Base-by-base conservation (phyloP, 257 asterid genomes). In the Paraleonurus japonicus region DNA sequence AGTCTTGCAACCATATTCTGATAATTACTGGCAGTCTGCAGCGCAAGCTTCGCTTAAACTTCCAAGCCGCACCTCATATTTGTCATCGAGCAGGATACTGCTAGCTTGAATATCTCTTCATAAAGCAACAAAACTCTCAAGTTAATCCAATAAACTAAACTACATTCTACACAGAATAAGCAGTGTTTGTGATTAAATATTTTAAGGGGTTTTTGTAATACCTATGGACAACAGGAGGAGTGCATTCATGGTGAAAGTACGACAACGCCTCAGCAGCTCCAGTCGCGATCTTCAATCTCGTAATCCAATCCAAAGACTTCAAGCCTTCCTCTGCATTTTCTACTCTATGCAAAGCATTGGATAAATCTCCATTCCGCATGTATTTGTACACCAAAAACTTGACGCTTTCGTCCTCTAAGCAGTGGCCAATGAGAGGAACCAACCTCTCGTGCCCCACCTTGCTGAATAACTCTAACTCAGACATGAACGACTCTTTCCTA, bases 281-380 rank as follows among this genome's bases (percentile, higher is more conserved):
- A 1, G 78, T 86, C 0, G 96, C 95, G 24, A 90, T 86, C 73
- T 90, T 90, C 74, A 88, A 76, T 75, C 96, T 75, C 20, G 95
- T 90, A 45, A 90, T 90, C 96, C 96, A 90, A 79, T 90, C 96
- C 82, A 88, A 64, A 12, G 95, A 90, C 83, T 78, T 85, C 63
- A 81, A 32, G 69, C 78, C 85, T 15, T 82, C 83, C 41, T 75
- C 88, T 1, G 63, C 62, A 64, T 64, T 73, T 16, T 67, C 69
- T 53, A 43, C 59, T 43, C 79, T 77, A 65, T 79, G 77, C 66
- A 90, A 77, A 13, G 90, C 81, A 53, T 59, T 86, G 58, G 86
- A 83, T 74, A 90, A 72, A 76, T 90, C 91, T 69, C 86, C 93
- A 68, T 90, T 82, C 15, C 83, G 76, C 93, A 86, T 86, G 53